phyloP scores from a whole-genome alignment of 352 stramenopile species.

The Pseudoperonospora humuli region DNA sequence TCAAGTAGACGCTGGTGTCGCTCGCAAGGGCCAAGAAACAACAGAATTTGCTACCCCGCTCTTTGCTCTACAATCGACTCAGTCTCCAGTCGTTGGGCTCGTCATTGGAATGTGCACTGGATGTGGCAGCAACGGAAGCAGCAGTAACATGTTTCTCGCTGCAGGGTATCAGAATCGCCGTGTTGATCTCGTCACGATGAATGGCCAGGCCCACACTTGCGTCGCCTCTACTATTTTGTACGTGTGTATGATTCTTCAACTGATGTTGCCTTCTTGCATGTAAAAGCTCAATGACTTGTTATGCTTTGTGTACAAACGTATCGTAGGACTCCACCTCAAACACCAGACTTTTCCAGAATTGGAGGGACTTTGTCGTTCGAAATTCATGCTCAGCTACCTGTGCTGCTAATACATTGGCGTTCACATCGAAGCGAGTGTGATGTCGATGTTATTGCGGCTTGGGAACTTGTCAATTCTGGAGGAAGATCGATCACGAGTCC shows the following conservation, averaged over 20 bases:
- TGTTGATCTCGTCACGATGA: slow-evolving; percentile 47
- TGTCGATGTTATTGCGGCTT: slow-evolving; percentile 18
- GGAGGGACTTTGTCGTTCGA: slow-evolving; percentile 35
- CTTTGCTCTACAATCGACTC: slow-evolving; percentile 27
- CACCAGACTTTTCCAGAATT: slow-evolving; percentile 43
- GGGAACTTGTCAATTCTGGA: slow-evolving; percentile 16
- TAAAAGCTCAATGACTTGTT: no score
- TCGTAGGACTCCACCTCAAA: slow-evolving; percentile 38
- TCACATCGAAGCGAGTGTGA: slow-evolving; percentile 11
- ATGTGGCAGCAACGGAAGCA: slow-evolving; percentile 9
- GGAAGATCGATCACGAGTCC: slow-evolving; percentile 19
- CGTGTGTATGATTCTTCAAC: neutral
- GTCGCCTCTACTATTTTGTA: slow-evolving; percentile 24
- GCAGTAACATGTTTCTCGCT: slow-evolving; percentile 28
- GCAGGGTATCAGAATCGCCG: slow-evolving; percentile 48
- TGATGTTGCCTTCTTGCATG: no score
- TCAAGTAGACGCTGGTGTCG: slow-evolving; percentile 25
- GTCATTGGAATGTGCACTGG: slow-evolving; percentile 26
- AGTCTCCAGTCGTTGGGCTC: slow-evolving; percentile 40
- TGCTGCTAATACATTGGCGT: slow-evolving; percentile 45
- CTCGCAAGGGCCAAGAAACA: slow-evolving; percentile 14
- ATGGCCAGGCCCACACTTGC: slow-evolving; percentile 19
- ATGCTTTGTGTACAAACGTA: no score
- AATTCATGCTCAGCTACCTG: slow-evolving; percentile 33
- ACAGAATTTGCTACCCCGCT: slow-evolving; percentile 23